Base-by-base conservation (phyloP, 2,329 filamentous ascomycete genomes). In the Penicillium sp. region DNA sequence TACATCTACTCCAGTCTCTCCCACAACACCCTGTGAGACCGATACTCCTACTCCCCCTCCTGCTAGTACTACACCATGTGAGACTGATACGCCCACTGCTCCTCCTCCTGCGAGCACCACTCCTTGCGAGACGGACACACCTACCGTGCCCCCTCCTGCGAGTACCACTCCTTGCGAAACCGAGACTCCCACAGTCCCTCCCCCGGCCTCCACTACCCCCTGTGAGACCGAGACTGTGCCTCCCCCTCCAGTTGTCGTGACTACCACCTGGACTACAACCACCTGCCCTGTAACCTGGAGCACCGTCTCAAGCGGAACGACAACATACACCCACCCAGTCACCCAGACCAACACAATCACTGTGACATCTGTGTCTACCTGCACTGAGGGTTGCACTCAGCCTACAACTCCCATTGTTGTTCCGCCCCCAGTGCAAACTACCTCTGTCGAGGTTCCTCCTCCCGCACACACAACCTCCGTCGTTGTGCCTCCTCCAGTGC, bases 271-370 rank as follows among this genome's bases (percentile, higher is more conserved):
- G 38, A 63, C 58, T 3, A 70, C 67, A 1, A 71, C 67, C 2
- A 66, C 66, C 31, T 71, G 67, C 57, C 67, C 68, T 60, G 62
- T 66, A 9, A 65, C 61, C 31, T 64, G 61, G 56, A 63, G 58
- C 11, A 61, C 59, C 2, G 50, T 63, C 24, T 58, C 63, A 22
- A 66, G 61, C 36, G 55, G 58, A 31, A 58, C 65, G 0, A 56
- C 60, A 43, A 60, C 58, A 29, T 50, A 57, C n/a, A 67, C 59
- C 10, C 54, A 62, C 24, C 58, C 66, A 2, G 55, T 65, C 36
- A 68, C 66, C 24, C 47, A 57, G n/a, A 66, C 65, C 2, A 63
- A 52, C 39, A 65, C 65, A 8, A 38, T 64, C 36, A 65, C 58
- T 13, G 49, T 60, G 18, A 68, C 66, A 14, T 60, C 61, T 27